phyloP scores from a whole-genome alignment of 805 yeast genomes.

The Candida piceae region DNA sequence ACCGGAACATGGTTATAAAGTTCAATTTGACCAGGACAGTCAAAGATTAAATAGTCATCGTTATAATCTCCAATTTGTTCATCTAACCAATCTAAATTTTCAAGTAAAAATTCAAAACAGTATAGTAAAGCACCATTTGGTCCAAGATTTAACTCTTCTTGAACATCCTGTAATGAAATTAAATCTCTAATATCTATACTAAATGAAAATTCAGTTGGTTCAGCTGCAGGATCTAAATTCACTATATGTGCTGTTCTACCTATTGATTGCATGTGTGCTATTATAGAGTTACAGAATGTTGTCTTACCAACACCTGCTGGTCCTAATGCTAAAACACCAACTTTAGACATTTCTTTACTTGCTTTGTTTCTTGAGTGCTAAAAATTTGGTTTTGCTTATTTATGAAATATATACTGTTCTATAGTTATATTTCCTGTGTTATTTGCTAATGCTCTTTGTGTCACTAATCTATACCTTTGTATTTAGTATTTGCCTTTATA shows the following conservation, averaged over 20 bases:
- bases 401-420: too few relatives aligned
- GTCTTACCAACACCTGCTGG: constrained; percentile 98
- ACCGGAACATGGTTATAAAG: constrained; percentile 92
- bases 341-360: constrained; percentile 67
- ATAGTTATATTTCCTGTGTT: not conserved
- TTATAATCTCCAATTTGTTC: constrained; percentile 95
- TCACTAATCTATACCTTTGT: too few relatives aligned
- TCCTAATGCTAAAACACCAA: constrained; percentile 89
- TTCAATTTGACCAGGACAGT: constrained; percentile 97
- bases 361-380: not conserved
- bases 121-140: constrained; percentile 94
- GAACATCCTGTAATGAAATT: constrained; percentile 86
- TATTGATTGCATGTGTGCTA: constrained; percentile 79
- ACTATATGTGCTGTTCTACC: constrained; percentile 95
- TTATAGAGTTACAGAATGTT: constrained; percentile 85
- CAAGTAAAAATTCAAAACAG: constrained; percentile 86
- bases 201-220: constrained; percentile 85
- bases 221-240: constrained; percentile 96
- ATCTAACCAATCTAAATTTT: constrained; percentile 94
- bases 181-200: constrained; percentile 89
- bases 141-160: constrained; percentile 90
- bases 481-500: too few relatives aligned
- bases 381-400: too few relatives aligned
- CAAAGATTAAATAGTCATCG: constrained; percentile 90
- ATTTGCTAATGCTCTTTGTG: too few relatives aligned